phyloP scores from a whole-genome alignment of 331 rosid species.

The Quercus lobata region DNA sequence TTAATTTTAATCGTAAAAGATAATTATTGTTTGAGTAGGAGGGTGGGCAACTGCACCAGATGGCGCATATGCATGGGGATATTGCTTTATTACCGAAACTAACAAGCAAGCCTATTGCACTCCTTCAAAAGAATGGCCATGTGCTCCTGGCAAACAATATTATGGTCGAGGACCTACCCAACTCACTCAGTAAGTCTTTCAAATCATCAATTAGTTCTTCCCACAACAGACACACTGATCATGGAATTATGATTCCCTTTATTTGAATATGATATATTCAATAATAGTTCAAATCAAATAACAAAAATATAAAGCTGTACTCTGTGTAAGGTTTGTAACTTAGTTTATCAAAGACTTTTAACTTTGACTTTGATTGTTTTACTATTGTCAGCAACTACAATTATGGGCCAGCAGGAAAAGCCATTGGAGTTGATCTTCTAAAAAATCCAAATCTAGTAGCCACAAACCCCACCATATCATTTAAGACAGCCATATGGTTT shows the following conservation, averaged over 20 bases:
- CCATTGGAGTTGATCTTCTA: slow-evolving; percentile 32
- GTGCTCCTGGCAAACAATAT: neutral
- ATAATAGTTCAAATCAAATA: no score
- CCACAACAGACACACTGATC: no score
- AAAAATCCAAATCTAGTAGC: slow-evolving; percentile 60
- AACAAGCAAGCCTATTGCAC: neutral
- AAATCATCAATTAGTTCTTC: no score
- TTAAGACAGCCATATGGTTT: slow-evolving; percentile 72
- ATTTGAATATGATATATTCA: no score
- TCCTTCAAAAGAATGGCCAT: neutral
- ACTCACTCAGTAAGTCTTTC: neutral
- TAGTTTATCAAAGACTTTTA: no score
- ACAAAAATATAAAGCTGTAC: no score
- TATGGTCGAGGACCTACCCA: neutral
- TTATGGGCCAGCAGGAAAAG: slow-evolving; percentile 51
- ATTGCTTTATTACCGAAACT: slow-evolving; percentile 5
- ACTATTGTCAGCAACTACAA: slow-evolving; percentile 43
- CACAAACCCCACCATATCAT: slow-evolving; percentile 37
- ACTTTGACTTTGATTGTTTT: neutral
- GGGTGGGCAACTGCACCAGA: slow-evolving; percentile 33
- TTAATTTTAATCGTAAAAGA: no score
- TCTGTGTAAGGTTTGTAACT: neutral
- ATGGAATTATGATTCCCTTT: no score
- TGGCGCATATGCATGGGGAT: slow-evolving; percentile 23
- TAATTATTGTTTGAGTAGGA: slow-evolving; percentile 1